Percentiles rank a stretch among this genome's conserved stretches.
phyloP scores from a whole-genome alignment of 495 filamentous ascomycete species.

The Xylaria scruposa region DNA sequence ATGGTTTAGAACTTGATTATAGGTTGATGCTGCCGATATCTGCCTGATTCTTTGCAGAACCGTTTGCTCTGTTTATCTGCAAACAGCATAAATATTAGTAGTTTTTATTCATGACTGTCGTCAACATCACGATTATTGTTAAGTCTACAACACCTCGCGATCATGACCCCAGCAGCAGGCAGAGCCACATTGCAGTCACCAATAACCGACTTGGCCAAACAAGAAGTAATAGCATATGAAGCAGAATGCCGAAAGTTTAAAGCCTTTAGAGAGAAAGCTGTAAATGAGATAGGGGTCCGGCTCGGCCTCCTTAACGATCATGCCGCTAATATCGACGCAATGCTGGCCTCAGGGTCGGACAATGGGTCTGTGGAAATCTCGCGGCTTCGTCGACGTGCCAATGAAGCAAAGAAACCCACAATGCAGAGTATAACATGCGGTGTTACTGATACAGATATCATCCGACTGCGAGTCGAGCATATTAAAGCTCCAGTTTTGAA shows the following conservation, averaged over 20 bases:
- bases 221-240: background rate
- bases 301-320: background rate
- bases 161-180: background rate
- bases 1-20: background rate
- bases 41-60: background rate
- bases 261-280: background rate
- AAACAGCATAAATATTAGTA: background rate
- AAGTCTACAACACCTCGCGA: background rate
- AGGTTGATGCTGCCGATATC: background rate
- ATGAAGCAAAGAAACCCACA: constrained; percentile 1
- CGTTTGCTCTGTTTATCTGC: background rate
- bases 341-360: background rate
- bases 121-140: background rate
- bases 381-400: background rate
- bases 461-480: background rate
- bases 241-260: background rate
- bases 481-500: background rate
- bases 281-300: background rate
- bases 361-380: background rate
- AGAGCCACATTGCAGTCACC: background rate
- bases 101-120: background rate
- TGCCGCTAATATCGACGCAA: background rate
- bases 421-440: background rate
- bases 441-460: background rate
- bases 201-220: background rate